Base-by-base conservation (phyloP, 2,329 filamentous ascomycete species). In the Beauveria australis region DNA sequence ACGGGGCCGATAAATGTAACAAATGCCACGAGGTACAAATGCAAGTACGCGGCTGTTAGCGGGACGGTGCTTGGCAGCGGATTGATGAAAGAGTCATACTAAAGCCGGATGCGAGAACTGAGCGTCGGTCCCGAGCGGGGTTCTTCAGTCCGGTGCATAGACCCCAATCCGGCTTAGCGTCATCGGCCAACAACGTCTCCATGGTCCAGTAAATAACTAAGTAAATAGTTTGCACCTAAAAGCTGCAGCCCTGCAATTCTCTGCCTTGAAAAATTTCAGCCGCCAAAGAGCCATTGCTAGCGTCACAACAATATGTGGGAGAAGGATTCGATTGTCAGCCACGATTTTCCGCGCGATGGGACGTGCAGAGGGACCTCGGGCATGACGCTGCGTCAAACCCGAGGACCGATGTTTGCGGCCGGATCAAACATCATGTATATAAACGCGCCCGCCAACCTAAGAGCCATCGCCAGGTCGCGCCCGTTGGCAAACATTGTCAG, bases 101-200 rank as follows among this genome's bases (percentile, higher is more conserved):
- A 53, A 55, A 40, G 51, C 43, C 59, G 59, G 59, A 53, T 43
- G 30, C 33, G 59, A 61, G n/a, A 28, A n/a, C 19, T 22, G 18
- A 43, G 16, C 33, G 51, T 67, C 66, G 66, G 66, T 64, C 66
- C 66, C 66, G 66, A 67, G 44, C 59, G 54, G 56, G 44, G 54
- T 43, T 14, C 5, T 22, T 28, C 40, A 30, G n/a, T 26, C 3
- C 12, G 48, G 12, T 8, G 30, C 1, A 43, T 2, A 3, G 9
- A 1, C 43, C 58, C 62, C 44, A 51, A 59, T 22, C 14, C 16
- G 53, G 67, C 18, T 58, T 69, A 68, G 67, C 62, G 59, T 6
- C 26, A n/a, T 59, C 52, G 40, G 52, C 47, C 43, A 65, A 63
- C 64, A 65, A 59, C 37, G 19, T 19, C 28, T 22, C 12, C 12